A percentile compares a stretch with the other conserved stretches of the same genome.
Evolutionary conservation across 768 basidiomycete genomes (phyloP).

Genomic region (Mycena maculata): DNA sequence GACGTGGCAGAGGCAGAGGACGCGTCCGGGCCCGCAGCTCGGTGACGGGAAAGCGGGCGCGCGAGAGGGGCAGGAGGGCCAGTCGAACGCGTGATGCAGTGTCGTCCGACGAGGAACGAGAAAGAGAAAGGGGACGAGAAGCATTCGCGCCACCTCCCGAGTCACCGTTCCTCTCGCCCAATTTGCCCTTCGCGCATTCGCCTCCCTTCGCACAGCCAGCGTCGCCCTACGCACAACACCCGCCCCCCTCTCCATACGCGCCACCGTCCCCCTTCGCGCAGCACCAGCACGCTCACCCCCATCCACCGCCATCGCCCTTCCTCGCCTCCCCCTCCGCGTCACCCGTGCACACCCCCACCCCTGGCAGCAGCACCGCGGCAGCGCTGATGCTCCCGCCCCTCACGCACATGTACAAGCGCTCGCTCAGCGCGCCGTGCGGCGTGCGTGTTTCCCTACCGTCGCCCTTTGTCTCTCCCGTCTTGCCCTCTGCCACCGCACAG

Average conservation of each 20-base stretch:
- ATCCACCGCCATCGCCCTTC: background rate
- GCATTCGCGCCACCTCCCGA: background rate
- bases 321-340: constrained; percentile 1
- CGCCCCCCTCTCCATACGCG: background rate
- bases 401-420: constrained; percentile 75
- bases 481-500: too few species aligned
- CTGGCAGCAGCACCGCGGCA: background rate
- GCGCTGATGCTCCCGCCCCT: constrained; percentile 48
- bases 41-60: constrained; percentile 33
- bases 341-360: constrained; percentile 1
- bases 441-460: constrained; percentile 16
- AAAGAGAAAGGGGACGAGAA: background rate
- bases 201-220: background rate
- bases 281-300: background rate
- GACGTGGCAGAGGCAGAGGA: constrained; percentile 25
- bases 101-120: background rate
- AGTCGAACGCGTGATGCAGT: background rate
- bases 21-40: too few species aligned
- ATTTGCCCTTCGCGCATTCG: background rate
- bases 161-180: background rate
- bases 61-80: constrained; percentile 56
- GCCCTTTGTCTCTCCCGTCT: background rate
- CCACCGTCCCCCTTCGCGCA: background rate
- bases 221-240: constrained; percentile 9
- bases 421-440: constrained; percentile 61